phyloP scores from a whole-genome alignment of 2,329 filamentous ascomycete species.

The Bertia moriformis region DNA sequence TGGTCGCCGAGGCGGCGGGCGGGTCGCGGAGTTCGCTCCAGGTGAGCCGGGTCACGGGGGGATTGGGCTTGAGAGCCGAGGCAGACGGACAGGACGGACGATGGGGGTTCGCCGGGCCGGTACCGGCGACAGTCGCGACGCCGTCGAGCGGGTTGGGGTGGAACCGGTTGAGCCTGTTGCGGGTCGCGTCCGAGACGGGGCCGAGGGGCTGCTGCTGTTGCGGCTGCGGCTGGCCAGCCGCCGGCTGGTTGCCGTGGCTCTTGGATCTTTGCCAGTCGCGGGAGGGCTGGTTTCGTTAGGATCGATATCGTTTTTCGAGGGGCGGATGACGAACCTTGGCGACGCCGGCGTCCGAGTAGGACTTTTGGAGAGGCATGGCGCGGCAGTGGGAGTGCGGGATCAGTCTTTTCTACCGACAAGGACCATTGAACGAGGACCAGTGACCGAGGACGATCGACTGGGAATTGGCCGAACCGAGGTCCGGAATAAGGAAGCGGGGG shows the following conservation, averaged over 20 bases:
- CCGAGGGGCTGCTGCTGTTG: slow-evolving; percentile 5
- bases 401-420: neutral
- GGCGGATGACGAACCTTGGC: neutral
- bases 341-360: neutral
- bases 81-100: too few species aligned
- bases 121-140: slow-evolving; percentile 10
- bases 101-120: slow-evolving; percentile 5
- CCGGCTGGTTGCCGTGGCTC: slow-evolving; percentile 30
- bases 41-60: slow-evolving; percentile 34
- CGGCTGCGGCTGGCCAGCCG: slow-evolving; percentile 16
- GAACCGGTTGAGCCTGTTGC: slow-evolving; percentile 39
- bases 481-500: too few species aligned
- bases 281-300: neutral
- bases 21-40: slow-evolving; percentile 40
- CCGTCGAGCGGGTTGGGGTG: slow-evolving; percentile 38
- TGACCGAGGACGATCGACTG: neutral
- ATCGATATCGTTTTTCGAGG: too few species aligned
- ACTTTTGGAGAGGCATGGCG: neutral
- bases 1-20: slow-evolving; percentile 4
- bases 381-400: neutral
- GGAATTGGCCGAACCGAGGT: neutral
- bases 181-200: slow-evolving; percentile 36
- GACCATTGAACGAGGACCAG: neutral
- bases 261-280: slow-evolving; percentile 26
- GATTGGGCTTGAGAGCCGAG: too few species aligned